Evolutionary conservation across 192 early-diverging fungal genomes (phyloP), one percentile per base, ranked within the genome.

Genomic region (Funneliformis mosseae): DNA sequence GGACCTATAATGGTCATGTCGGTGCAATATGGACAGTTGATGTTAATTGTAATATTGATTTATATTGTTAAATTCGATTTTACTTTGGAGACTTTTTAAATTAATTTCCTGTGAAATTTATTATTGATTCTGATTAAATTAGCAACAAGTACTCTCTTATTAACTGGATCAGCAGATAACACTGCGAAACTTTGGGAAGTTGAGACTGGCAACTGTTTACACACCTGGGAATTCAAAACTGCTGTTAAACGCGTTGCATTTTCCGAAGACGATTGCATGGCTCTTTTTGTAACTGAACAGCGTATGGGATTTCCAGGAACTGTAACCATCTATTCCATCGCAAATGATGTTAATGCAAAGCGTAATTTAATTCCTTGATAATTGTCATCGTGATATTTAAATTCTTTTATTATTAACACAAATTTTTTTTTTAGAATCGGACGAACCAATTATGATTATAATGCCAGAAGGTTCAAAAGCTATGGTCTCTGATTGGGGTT

Each of bases 1-100:
- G 98, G 59, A 95, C 93, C 50, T 96, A 94, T 82, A 87, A 93
- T 62, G 98, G 98, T 38, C 98, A 99, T 84, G 84, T 91, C 83
- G 98, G 98, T 82, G 88, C 96, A 74, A 89, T 98, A 76, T 99
- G 98, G 98, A 92, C 95, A 33, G 91, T 98, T 27, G 97, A 96
- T 88, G 91, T 97, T 81, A 96, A 95, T 86, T 91, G 94, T 92
- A 87, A 77, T 38, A 62, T 55, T 76, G 27, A 33, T 1, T 7
- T 63, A 12, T 83, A 16, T 16, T 18, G 50, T 74, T 18, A 14
- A 23, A 23, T 5, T n/a, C 10, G 23, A 18, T 18, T 23, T 21
- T 43, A 62, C 9, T 11, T 41, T n/a, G n/a, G 18, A 21, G 4
- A 70, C 39, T 41, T 39, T 69, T 8, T 62, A 43, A 80, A 33